Evolutionary conservation across 2,329 filamentous ascomycete species (phyloP), one percentile per base, ranked within the genome.

Genomic region (Monosporascus cannonballus): DNA sequence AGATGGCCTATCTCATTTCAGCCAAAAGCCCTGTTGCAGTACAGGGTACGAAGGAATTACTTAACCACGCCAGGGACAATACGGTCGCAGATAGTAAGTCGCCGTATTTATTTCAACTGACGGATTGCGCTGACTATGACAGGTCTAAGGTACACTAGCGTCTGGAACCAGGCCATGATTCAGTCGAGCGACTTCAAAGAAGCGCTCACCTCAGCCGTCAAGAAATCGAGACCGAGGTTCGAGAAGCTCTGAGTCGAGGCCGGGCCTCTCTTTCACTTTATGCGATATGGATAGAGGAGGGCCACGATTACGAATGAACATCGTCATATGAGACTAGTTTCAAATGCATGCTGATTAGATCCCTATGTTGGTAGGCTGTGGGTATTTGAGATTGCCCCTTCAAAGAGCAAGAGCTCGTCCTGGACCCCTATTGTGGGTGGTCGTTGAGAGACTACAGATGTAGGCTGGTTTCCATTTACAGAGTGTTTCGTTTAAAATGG

Each of bases 131-230:
- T 66, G 50, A 65, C 55, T 30, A 11, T 30, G 3, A 47, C 57
- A 86, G 84, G 84, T 47, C 72, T 97, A 67, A 82, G 83, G 53
- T 96, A 96, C 70, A 96, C 92, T 4, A 79, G 83, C 11, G 79
- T 94, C 1, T 96, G 92, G 93, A 97, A 97, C 66, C 81, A 84
- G 61, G 87, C 84, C 2, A 88, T 89, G 64, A 67, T 96, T 61
- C 92, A 96, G 75, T 88, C 89, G 6, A 75, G 77, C 50, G 93
- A 97, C 75, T 79, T 96, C 44, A 73, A 82, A 64, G 75, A 79
- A 54, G 90, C 92, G 1, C 76, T 96, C 67, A 66, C 88, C 67
- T 89, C 88, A 39, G 88, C 87, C 8, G 68, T 96, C 57, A 78
- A 87, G 70, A 96, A 88, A 79, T 85, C 77, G 59, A 92, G 82